phyloP scores from a whole-genome alignment of 345 rosid species.

The Psidium guajava region DNA sequence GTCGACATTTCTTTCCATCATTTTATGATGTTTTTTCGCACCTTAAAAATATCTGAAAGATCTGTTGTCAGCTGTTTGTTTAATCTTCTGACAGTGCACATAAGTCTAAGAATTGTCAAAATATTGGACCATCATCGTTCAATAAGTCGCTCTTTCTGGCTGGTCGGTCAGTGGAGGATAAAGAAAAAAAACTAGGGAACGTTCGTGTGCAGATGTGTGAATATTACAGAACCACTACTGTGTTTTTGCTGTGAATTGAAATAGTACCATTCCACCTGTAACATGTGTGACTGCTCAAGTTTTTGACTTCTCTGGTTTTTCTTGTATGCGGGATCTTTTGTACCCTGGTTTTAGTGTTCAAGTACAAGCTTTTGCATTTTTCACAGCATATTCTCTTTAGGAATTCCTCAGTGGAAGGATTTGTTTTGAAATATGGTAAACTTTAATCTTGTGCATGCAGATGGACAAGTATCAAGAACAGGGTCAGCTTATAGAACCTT shows the following conservation, averaged over 20 bases:
- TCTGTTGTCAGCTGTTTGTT: background rate
- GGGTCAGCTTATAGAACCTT: slow-evolving; percentile 85
- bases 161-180: background rate
- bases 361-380: background rate
- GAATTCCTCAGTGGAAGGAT: background rate
- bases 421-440: background rate
- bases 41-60: background rate
- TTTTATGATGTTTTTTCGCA: background rate
- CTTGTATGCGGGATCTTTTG: background rate
- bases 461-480: slow-evolving; percentile 90
- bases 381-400: background rate
- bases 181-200: background rate
- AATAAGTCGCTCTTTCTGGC: background rate
- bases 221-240: background rate
- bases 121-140: background rate
- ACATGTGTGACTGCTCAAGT: background rate
- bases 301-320: background rate
- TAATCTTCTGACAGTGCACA: background rate
- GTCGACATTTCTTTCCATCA: background rate
- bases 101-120: background rate
- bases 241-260: background rate
- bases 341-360: background rate
- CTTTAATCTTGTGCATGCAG: slow-evolving; percentile 20
- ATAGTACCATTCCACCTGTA: background rate
- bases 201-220: background rate